Evolutionary conservation across 2,329 filamentous ascomycete species (phyloP), one percentile per base, ranked within the genome.

Genomic region (Xylaria sp.): DNA sequence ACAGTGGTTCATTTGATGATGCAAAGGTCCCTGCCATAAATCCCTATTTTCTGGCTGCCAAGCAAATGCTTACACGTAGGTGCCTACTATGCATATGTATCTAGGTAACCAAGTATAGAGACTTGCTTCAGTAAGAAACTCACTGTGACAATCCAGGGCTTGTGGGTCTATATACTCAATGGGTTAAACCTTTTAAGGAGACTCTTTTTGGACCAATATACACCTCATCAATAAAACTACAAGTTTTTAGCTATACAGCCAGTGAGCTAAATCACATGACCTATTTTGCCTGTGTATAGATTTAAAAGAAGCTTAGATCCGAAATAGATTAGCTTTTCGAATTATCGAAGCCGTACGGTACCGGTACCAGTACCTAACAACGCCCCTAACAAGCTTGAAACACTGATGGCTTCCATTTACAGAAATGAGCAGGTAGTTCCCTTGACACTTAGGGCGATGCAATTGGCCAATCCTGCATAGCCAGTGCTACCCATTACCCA

Each of bases 301-400:
- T n/a, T n/a, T n/a, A n/a, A n/a, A n/a, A n/a, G n/a, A n/a, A n/a
- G n/a, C n/a, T n/a, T n/a, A n/a, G n/a, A n/a, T n/a, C n/a, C n/a
- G n/a, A n/a, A n/a, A n/a, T n/a, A n/a, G n/a, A n/a, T n/a, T n/a
- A n/a, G n/a, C n/a, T n/a, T n/a, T n/a, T n/a, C n/a, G n/a, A n/a
- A n/a, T n/a, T n/a, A n/a, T n/a, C n/a, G n/a, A n/a, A n/a, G n/a
- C n/a, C n/a, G n/a, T n/a, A n/a, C n/a, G n/a, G n/a, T n/a, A n/a
- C n/a, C n/a, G n/a, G n/a, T n/a, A n/a, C n/a, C n/a, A n/a, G 33
- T 31, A 44, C 47, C 20, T 36, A 10, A n/a, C 31, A 50, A 13
- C 57, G 31, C 25, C 44, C 54, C 61, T 20, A n/a, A 51, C 45
- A 58, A 51, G n/a, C 17, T 13, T 69, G 67, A 69, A 66, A 69